These are phyloP conservation scores for Cyclostephanos invisitatus DNA, from an alignment of 108 stramenopile genomes.

Conservation along the genomic window DNA sequence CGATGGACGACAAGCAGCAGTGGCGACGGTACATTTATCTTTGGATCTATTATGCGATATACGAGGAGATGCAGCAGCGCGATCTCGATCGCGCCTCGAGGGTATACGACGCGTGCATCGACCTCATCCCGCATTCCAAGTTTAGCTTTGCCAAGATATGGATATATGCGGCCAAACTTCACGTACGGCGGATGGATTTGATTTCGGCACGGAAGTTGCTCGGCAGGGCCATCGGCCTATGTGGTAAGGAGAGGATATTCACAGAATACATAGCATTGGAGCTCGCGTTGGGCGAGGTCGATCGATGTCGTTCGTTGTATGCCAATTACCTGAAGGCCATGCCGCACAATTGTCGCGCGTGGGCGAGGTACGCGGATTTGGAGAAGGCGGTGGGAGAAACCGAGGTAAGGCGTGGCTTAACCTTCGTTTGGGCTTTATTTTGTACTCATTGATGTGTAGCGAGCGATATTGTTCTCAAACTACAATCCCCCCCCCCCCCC, in stretches of 20 bases:
- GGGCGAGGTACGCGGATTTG: conserved; percentile 91
- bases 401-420: too few relatives aligned
- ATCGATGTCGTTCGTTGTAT: conserved; percentile 95
- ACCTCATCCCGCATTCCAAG: conserved; percentile 90
- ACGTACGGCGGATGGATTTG: conserved; percentile 91
- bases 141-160: conserved; percentile 98
- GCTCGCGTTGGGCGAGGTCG: conserved; percentile 95
- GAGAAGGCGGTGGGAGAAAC: conserved; percentile 94
- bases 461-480: background rate
- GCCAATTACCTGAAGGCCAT: conserved; percentile 91
- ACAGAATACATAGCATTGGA: conserved; percentile 94
- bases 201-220: conserved; percentile 90
- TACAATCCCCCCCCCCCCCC: background rate
- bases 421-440: background rate
- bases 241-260: conserved; percentile 94
- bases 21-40: conserved; percentile 98
- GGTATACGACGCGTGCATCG: conserved; percentile 89
- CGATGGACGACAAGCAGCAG: conserved; percentile 84
- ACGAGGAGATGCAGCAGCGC: conserved; percentile 86
- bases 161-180: conserved; percentile 94
- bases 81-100: conserved; percentile 84
- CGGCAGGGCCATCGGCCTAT: conserved; percentile 92
- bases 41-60: conserved; percentile 97
- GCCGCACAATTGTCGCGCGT: conserved; percentile 91
- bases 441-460: background rate